Evolutionary conservation across 306 rosid genomes (phyloP), one percentile per base, ranked within the genome.

Genomic region (Bauhinia variegata): DNA sequence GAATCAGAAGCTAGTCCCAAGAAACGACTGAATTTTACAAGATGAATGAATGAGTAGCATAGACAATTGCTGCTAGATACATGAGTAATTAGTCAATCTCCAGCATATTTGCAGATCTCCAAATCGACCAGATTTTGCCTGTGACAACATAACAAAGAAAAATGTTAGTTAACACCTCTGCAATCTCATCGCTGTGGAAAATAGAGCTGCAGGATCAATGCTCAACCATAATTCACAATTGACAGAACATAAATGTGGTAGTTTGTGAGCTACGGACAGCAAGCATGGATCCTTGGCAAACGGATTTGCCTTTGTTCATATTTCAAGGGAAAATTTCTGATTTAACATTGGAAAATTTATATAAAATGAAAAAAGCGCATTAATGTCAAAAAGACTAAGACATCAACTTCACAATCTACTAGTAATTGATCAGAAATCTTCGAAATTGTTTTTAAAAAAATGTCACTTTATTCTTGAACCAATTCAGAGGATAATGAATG

Each of bases 11-110:
- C 8, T 16, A 36, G 13, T 36, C 37, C 9, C 70, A 49, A 16
- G 37, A 30, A 17, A 18, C 48, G 36, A 55, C 53, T 28, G 4
- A 34, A 49, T 16, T 33, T 50, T 65, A 36, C 19, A 28, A 18
- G 15, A 44, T 13, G 42, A 37, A 44, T 13, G 42, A 37, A 65
- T 3, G 44, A 37, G 28, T 32, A 63, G 4, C 10, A 30, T 63
- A 31, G 36, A 46, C 55, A 32, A 10, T 6, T 39, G 4, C 60
- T 36, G 19, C 34, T 5, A 36, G 70, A 37, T 36, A 65, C 8
- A 50, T 6, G 55, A 37, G 47, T 16, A 44, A 50, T 50, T 28
- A 18, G 49, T 65, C 58, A 17, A 56, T 65, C 53, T 50, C 70
- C n/a, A 56, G 34, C 7, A 36, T 50, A 63, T 30, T 34, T 33